Evolutionary conservation across 2,329 filamentous ascomycete species (phyloP), one percentile per base, ranked within the genome.

Genomic region (Botrytis hyacinthi): DNA sequence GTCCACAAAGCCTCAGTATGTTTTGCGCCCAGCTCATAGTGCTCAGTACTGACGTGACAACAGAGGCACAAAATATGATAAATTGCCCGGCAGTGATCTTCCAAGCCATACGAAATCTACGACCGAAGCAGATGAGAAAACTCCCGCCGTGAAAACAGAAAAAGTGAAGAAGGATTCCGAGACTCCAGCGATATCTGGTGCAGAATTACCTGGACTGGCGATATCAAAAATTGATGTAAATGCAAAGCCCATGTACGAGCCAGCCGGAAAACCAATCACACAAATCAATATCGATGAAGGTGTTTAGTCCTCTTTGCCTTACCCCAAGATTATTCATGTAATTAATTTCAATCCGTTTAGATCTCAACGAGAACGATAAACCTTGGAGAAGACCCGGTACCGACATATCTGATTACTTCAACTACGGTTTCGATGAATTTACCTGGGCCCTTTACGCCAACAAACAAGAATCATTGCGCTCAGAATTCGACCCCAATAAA

Each of bases 371-470:
- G 12, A 93, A 94, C 79, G 93, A 95, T 76, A 98, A 98, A 82
- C 95, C 95, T 29, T 99, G 96, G 96, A 91, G 96, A 62, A 91
- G 95, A 76, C 96, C 96, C 0, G 96, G 96, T 65, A 95, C 95
- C 18, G 96, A 99, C 80, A 90, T 97, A 72, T 96, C 93, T 74
- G 96, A 99, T 82, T 98, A 97, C 84, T 98, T 98, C 88, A 98
- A 98, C 85, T 98, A 98, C 83, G 95, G 95, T 74, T 98, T 98
- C 81, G 95, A 98, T 83, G 95, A 98, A 83, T 98, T 98, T 83
- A 97, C 95, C 1, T 99, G 96, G 96, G 93, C 95, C 9, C 89
- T 95, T 71, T 99, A 99, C 82, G 94, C 95, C 46, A 86, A 94
- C 74, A 97, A 97, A 80, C 96, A 98, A 82, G 91, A 96, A 77